These are phyloP conservation scores for Phytophthora hibernalis DNA, from an alignment of 352 stramenopile genomes.

Conservation along the genomic window DNA sequence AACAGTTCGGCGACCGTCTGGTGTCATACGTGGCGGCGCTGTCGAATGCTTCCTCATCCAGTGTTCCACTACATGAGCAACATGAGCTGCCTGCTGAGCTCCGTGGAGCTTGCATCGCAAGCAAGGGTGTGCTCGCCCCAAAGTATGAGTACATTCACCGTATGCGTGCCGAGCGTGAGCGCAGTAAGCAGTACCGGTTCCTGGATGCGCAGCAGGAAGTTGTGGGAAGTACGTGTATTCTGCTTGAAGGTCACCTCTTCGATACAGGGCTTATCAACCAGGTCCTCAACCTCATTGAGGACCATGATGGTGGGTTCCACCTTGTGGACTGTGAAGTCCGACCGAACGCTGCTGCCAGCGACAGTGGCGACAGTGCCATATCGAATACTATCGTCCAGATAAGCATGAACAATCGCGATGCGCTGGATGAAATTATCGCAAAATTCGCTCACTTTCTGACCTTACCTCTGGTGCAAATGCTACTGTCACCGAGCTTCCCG, in stretches of 20 bases:
- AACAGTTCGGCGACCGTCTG: constrained; percentile 95
- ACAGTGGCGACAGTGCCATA: constrained; percentile 37
- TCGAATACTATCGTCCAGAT: constrained; percentile 86
- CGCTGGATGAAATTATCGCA: constrained; percentile 84
- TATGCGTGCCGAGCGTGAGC: constrained; percentile 87
- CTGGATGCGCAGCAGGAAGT: constrained; percentile 75
- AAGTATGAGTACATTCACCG: constrained; percentile 94
- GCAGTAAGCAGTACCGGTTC: constrained; percentile 72
- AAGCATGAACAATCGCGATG: constrained; percentile 74
- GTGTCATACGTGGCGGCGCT: constrained; percentile 84
- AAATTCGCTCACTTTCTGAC: constrained; percentile 89
- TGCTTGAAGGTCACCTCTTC: constrained; percentile 95
- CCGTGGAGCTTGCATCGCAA: constrained; percentile 91
- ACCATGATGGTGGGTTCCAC: constrained; percentile 87
- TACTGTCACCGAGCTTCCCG: constrained; percentile 80
- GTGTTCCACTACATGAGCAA: constrained; percentile 54
- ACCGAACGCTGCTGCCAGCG: constrained; percentile 65
- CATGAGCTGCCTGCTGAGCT: constrained; percentile 80
- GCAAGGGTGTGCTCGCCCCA: constrained; percentile 84
- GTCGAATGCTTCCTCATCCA: constrained; percentile 56
- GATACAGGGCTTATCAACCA: constrained; percentile 97
- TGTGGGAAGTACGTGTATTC: constrained; percentile 79
- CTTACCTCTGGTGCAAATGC: constrained; percentile 89
- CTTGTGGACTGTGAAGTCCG: constrained; percentile 93
- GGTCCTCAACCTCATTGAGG: constrained; percentile 94